Conservation (phyloP, 2,329 filamentous ascomycete species). For the Aphanoascus verrucosus region DNA sequence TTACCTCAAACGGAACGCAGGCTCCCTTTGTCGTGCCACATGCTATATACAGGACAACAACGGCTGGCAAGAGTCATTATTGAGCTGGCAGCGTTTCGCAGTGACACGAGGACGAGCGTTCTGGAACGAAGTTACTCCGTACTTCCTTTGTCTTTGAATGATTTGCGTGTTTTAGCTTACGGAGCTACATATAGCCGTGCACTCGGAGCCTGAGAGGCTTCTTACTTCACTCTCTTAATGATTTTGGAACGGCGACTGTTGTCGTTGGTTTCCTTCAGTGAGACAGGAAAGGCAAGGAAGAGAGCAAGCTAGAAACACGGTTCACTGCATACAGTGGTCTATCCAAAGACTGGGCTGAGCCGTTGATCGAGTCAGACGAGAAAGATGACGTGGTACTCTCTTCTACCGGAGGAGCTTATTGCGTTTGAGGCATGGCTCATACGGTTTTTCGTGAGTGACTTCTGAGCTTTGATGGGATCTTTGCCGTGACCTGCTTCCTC, state of each 20-base stretch:
- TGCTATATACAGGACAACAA: too few species aligned
- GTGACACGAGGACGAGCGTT: neutral
- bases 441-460: constrained; percentile 47
- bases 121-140: constrained; percentile 5
- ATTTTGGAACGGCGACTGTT: too few species aligned
- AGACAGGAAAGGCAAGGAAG: neutral
- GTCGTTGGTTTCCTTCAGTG: too few species aligned
- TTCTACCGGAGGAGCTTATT: constrained; percentile 49
- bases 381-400: constrained; percentile 53
- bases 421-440: constrained; percentile 53
- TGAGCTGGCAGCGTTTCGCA: neutral
- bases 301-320: neutral
- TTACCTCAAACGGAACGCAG: neutral
- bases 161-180: neutral
- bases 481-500: too few species aligned
- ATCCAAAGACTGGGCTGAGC: neutral
- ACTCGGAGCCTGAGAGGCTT: too few species aligned
- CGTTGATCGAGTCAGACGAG: neutral
- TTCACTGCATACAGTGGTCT: neutral
- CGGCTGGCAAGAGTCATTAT: too few species aligned
- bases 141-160: neutral
- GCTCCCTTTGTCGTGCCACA: constrained; percentile 1
- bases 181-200: neutral
- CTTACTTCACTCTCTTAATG: too few species aligned
- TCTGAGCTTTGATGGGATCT: constrained; percentile 5